Base-by-base conservation (phyloP, 768 basidiomycete species). In the Boletus bicolor region DNA sequence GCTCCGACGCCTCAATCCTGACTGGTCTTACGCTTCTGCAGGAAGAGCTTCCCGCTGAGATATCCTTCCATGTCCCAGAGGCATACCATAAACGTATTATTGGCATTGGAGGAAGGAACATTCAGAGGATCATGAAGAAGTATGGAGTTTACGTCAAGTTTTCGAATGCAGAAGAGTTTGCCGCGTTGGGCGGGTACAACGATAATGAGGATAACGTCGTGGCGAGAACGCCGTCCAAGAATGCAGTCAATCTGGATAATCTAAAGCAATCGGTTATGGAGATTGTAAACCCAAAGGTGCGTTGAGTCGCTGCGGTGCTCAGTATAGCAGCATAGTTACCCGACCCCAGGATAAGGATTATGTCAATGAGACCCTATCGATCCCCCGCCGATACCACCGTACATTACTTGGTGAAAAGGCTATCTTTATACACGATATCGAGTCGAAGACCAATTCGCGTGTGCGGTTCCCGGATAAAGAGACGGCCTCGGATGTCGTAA, bases 101-200 rank as follows among this genome's bases (percentile, higher is more conserved):
- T 62, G 96, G 96, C 57, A 95, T 98, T 36, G 95, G 93, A 35
- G 96, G 96, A 30, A 87, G 94, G 67, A 98, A 93, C 73, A 98
- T 99, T 56, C 96, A 98, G 72, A 85, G 93, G 56, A 98, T 99
- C 74, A 99, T 99, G 96, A 98, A 98, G 78, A 93, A 96, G 71
- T 97, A 89, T 62, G 96, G 96, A n/a, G 96, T 98, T 21, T 98
- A 98, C 74, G 96, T 99, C 73, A 98, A 98, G 74, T 99, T 98
- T 67, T 93, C 92, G 24, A 98, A 98, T 70, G 93, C 93, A 11
- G 96, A 98, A 64, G 96, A 98, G 70, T 97, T 95, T 72, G 93
- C 93, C 37, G 84, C 89, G 12, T 80, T 95, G 60, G 96, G 96
- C 28, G 96, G 95, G 6, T 96, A 96, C 71, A 86, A 89, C 65